Base-by-base conservation (phyloP, 306 rosid species). In the Rosa multiflora region DNA sequence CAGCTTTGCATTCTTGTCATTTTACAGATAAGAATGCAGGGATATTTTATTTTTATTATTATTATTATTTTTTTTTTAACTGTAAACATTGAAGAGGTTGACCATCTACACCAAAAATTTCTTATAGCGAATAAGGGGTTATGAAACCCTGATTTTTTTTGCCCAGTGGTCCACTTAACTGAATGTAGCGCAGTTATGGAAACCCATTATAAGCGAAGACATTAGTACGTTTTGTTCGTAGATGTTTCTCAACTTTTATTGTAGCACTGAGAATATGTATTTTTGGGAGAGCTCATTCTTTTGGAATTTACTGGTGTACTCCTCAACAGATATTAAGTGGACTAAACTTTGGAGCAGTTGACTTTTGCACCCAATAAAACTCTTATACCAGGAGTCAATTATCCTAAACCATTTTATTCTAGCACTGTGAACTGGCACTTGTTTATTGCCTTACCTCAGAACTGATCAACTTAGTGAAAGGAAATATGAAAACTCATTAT, bases 1-100 rank as follows among this genome's bases (percentile, higher is more conserved):
- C 44, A 17, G 67, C 66, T 32, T 72, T 42, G 40, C 77, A 8
- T 71, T 73, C 67, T 73, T 48, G 71, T 76, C 64, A 75, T 46
- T 8, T 66, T 79, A 26, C 59, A 35, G 71, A 55, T 56, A 55
- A 1, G 26, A 18, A 55, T 20, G 26, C 62, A 2, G 29, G 12
- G 4, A 51, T 35, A 29, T 29, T 29, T 29, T 29, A 29, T 55
- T 14, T 21, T 23, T 7, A 67, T 69, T 58, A 32, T 37, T 49
- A 55, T 63, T 29, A 1, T 29, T 29, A 29, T 29, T 29, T 0
- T 29, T 29, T 29, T 29, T 29, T 29, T 29, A 62, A 42, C 42
- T 75, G 44, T 53, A 75, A 51, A 76, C 35, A 12, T 29, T 46
- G 17, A 64, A 78, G 40, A 1, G 12, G 18, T 52, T 78, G 85